phyloP scores from a whole-genome alignment of 495 filamentous ascomycete genomes.

The Massariosphaeria phaeospora region DNA sequence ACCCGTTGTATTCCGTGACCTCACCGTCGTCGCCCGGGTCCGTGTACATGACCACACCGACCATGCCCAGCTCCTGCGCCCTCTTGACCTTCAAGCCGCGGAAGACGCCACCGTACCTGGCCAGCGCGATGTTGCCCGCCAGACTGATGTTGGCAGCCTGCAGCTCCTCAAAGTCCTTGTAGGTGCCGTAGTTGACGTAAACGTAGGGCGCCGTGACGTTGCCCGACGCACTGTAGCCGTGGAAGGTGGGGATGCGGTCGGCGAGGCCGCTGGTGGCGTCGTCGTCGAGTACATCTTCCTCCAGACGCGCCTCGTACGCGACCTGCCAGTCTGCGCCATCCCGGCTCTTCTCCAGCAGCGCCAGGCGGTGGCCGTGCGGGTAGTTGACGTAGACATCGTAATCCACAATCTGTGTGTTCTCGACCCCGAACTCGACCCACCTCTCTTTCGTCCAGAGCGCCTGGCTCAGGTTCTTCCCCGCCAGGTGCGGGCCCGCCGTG shows the following conservation, averaged over 20 bases:
- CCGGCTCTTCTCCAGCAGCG: constrained; percentile 59
- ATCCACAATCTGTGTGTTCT: constrained; percentile 61
- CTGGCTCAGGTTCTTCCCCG: constrained; percentile 81
- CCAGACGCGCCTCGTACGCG: constrained; percentile 70
- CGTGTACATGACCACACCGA: constrained; percentile 77
- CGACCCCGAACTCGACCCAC: constrained; percentile 80
- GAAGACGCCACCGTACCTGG: constrained; percentile 82
- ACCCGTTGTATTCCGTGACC: constrained; percentile 74
- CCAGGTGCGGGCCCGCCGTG: constrained; percentile 80
- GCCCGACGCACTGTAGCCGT: constrained; percentile 87
- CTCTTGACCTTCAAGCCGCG: constrained; percentile 89
- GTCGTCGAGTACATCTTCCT: constrained; percentile 81
- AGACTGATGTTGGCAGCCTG: constrained; percentile 68
- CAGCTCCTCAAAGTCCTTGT: constrained; percentile 79
- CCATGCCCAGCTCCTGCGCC: constrained; percentile 86
- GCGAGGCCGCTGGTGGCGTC: constrained; percentile 69
- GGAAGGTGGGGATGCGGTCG: constrained; percentile 84
- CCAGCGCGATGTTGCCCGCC: constrained; percentile 78
- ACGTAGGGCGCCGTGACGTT: constrained; percentile 83
- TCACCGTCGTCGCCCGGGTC: constrained; percentile 89
- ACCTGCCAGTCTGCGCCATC: constrained; percentile 52
- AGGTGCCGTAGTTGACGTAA: constrained; percentile 86
- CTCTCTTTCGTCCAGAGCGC: constrained; percentile 81
- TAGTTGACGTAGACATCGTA: constrained; percentile 95
- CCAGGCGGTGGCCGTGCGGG: constrained; percentile 71